Evolutionary conservation across 1,284 basidiomycete species (phyloP), one percentile per base, ranked within the genome.

Genomic region (Sanghuangporus weigelae): DNA sequence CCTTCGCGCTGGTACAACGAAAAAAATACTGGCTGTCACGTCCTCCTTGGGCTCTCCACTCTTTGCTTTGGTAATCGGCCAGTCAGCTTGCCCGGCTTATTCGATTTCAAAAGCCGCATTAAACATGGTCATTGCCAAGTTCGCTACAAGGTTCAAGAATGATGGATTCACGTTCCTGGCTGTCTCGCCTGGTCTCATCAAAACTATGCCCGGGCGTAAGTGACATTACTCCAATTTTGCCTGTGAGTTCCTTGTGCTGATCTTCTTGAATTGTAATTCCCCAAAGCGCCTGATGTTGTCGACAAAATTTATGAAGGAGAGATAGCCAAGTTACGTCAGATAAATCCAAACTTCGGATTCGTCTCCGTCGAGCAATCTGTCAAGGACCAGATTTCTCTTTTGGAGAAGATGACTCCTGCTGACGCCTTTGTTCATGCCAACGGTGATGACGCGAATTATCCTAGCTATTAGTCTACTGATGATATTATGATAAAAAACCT

Each of bases 111-210:
- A 73, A 56, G 66, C 68, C 4, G 68, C 62, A 3, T 42, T 69
- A 10, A 70, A 72, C 49, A 69, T 72, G 67, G 67, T 63, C n/a
- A 58, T 66, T 38, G 61, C 67, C 19, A 69, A 70, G 46, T 70
- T 64, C 46, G 67, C 71, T 1, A 50, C 63, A 12, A 57, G 63
- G 19, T 59, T 67, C 31, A 62, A 66, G 23, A 57, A 67, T 7
- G 69, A 72, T 57, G 69, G 69, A 10, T 63, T 72, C 48, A 65
- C 64, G 2, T 58, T 68, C 55, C 21, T 70, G 12, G 62, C 67
- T 7, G 59, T 71, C 38, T 51, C 64, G 36, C 71, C 71, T 12
- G 71, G 71, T 21, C 50, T 69, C 42, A 69, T 72, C 14, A 63
- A 69, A 55, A 71, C 69, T 2, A 49, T 64, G 40, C 42, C 35